Conservation (phyloP, 495 filamentous ascomycete genomes). For the Pyronema omphalodes region DNA sequence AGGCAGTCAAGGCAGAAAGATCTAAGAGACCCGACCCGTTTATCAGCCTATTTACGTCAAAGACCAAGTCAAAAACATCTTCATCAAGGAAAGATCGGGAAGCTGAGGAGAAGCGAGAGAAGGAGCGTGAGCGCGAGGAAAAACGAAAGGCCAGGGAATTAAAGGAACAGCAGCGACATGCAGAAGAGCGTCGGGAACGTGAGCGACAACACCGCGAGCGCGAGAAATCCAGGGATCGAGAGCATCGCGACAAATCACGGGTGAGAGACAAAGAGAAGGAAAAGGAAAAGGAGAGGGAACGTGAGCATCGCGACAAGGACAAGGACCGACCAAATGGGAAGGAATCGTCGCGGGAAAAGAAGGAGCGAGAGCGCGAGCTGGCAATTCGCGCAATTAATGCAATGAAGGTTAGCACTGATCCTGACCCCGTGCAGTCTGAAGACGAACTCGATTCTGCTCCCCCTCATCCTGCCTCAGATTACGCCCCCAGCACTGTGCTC, state of each 20-base stretch:
- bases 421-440: background rate
- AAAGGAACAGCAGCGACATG: background rate
- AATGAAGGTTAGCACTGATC: slow-evolving; percentile 1
- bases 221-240: background rate
- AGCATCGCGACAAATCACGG: background rate
- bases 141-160: no score
- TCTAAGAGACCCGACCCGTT: background rate
- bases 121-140: no score
- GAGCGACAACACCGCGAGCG: no score
- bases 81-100: background rate
- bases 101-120: background rate
- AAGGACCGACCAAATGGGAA: background rate
- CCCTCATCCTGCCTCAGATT: background rate
- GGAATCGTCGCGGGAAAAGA: background rate
- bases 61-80: background rate
- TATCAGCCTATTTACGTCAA: background rate
- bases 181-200: background rate
- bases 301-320: background rate
- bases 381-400: background rate
- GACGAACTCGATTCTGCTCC: background rate
- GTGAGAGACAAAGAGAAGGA: background rate
- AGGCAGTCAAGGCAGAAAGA: no score
- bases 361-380: background rate
- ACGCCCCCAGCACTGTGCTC: background rate
- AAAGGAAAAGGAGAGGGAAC: background rate